Evolutionary conservation across 805 yeast genomes (phyloP), one percentile per base, ranked within the genome.

Genomic region (Spencermartinsiella europaea): DNA sequence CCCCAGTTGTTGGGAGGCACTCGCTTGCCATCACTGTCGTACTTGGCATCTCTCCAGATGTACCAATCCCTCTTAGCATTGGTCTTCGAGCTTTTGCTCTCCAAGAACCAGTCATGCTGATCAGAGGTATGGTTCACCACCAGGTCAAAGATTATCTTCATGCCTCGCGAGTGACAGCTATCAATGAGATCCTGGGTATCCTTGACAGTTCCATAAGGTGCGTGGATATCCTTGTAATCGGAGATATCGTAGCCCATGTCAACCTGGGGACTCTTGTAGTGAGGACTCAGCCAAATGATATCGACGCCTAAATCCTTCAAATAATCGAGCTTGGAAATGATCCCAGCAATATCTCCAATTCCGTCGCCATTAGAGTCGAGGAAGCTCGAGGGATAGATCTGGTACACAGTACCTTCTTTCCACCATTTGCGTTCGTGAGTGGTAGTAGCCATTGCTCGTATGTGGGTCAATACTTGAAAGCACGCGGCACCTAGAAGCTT

Each of bases 191-290:
- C 53, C 55, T 74, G 73, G 71, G 75, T 73, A 55, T 77, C 81
- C 47, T 72, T 71, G 61, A 75, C 59, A n/a, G 79, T 72, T 31
- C 83, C 83, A 59, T 74, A 78, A 50, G 65, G 66, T n/a, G 73
- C 72, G 60, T 77, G 70, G 28, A 78, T 70, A 21, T 62, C 68
- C 58, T 75, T 70, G 63, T 78, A 78, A 62, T 78, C 72, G 19
- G 76, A 63, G 53, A 78, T 75, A 55, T 78, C 83, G 57, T 77
- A 78, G 3, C 83, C 83, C 81, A 78, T 77, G 59, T 78, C 83
- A 45, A 70, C 74, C 59, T 74, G 78, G 4, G 83, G 83, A 2
- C 79, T 73, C 49, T 74, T 78, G 63, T 67, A 77, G 67, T 74
- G 74, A 21, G 83, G 83, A 20, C 76, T 73, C 46, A 77, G 59